Evolutionary conservation across 352 stramenopile genomes (phyloP).

Genomic region (Phytophthora crassamura): DNA sequence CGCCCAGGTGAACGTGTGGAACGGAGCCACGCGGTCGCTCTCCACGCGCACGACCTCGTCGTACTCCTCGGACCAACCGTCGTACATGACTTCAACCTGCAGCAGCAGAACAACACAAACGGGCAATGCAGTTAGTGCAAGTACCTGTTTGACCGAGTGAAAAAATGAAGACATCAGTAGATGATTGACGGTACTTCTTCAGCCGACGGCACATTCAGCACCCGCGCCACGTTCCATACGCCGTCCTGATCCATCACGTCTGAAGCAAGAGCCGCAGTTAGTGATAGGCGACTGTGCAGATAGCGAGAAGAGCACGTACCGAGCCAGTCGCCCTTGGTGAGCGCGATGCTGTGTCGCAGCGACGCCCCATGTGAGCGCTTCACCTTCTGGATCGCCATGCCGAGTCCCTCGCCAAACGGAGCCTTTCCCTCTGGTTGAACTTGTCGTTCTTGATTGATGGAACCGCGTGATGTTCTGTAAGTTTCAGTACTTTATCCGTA

Average conservation of each 20-base stretch:
- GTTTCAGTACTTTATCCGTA: too few relatives aligned
- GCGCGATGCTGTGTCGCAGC: neutral
- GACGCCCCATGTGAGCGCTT: neutral
- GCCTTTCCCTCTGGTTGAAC: too few relatives aligned
- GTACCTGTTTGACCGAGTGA: neutral
- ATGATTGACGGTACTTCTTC: conserved; percentile 17
- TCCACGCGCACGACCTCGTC: conserved; percentile 68
- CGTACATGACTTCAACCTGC: conserved; percentile 74
- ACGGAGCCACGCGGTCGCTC: conserved; percentile 65
- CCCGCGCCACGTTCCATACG: conserved; percentile 69
- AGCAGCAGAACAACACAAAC: neutral
- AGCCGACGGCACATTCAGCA: conserved; percentile 38
- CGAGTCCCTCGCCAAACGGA: too few relatives aligned
- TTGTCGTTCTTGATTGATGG: neutral
- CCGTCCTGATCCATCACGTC: conserved; percentile 68
- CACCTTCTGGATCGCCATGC: conserved; percentile 7
- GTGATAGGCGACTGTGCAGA: neutral
- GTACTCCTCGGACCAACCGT: conserved; percentile 66
- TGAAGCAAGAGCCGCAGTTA: conserved; percentile 9
- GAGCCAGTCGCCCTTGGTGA: conserved; percentile 39
- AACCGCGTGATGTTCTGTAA: neutral
- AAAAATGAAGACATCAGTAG: neutral
- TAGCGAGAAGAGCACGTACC: conserved; percentile 12
- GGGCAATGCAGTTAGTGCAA: neutral
- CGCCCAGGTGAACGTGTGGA: conserved; percentile 78